Base-by-base conservation (phyloP, 768 basidiomycete genomes). In the Phaeotremella fagi region DNA sequence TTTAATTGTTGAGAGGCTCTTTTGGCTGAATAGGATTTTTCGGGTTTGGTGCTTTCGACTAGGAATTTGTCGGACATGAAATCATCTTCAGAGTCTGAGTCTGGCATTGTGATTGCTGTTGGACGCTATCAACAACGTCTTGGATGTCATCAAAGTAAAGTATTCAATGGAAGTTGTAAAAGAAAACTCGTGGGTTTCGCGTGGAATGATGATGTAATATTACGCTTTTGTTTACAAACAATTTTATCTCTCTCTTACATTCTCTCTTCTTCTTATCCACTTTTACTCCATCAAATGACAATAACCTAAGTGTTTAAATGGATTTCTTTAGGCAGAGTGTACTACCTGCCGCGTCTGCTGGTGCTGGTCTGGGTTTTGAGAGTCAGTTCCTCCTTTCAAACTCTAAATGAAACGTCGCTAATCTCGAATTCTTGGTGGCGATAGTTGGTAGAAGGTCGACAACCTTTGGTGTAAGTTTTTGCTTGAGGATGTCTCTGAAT, bases 11-110 rank as follows among this genome's bases (percentile, higher is more conserved):
- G 41, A 2, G 49, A 47, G 25, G 57, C 24, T n/a, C 68, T 41
- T 48, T 52, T 43, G 22, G 54, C 59, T 4, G 55, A 50, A 50
- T 72, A 70, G 4, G 64, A 56, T 37, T 57, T 57, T 2, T 11
- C 22, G 20, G 43, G 22, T 7, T 25, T 26, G 1, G 64, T 12
- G 3, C 56, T 47, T 12, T 60, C 66, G 3, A 65, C 51, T 5
- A 74, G 65, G 59, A 67, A 74, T 50, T 72, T 74, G 61, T 74
- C 72, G 2, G 72, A 74, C 72, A 74, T 74, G 64, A 74, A 74
- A 44, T 74, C 72, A 24, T 74, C 72, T 53, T 74, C 72, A 0
- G 65, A 67, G 53, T 69, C 67, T 4, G 72, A 66, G n/a, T n/a
- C n/a, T n/a, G n/a, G n/a, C n/a, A n/a, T n/a, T n/a, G n/a, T n/a